These are phyloP conservation scores for Axilococcus clingmanii DNA, from an alignment of 139 green algal species.

Conservation along the genomic window DNA sequence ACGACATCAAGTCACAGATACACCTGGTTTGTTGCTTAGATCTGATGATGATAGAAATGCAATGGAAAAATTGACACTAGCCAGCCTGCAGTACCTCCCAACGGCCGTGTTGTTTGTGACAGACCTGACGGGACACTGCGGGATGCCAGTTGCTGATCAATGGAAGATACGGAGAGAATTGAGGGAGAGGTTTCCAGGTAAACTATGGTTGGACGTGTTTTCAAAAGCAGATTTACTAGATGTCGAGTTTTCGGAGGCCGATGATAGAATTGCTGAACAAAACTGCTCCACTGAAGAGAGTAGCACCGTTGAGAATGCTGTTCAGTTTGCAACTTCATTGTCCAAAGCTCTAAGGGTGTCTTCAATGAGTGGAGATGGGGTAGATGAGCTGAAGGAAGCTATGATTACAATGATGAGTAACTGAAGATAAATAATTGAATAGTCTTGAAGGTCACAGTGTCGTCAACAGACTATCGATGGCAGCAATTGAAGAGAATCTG, in stretches of 20 bases:
- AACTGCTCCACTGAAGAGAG: not conserved
- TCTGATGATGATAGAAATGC: slow-evolving; percentile 77
- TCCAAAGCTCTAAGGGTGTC: slow-evolving; percentile 53
- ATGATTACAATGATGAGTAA: slow-evolving; percentile 43
- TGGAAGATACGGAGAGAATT: slow-evolving; percentile 59
- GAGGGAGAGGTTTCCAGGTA: slow-evolving; percentile 49
- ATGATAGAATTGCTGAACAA: not conserved
- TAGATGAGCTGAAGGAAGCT: slow-evolving; percentile 45
- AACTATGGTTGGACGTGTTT: slow-evolving; percentile 87
- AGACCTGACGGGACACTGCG: slow-evolving; percentile 88
- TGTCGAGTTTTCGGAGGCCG: slow-evolving; percentile 24
- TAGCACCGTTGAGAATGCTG: not conserved
- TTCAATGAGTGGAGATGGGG: slow-evolving; percentile 50
- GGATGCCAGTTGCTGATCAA: slow-evolving; percentile 66
- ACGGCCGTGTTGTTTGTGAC: slow-evolving; percentile 79
- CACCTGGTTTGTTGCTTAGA: slow-evolving; percentile 78
- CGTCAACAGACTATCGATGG: too few relatives aligned
- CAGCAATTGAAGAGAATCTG: too few relatives aligned
- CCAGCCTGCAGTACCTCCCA: slow-evolving; percentile 76
- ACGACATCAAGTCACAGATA: slow-evolving; percentile 91
- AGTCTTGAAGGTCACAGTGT: too few relatives aligned
- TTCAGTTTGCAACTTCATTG: not conserved
- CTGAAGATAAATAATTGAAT: too few relatives aligned
- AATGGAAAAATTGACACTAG: slow-evolving; percentile 92
- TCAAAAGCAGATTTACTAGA: slow-evolving; percentile 85